Conservation (phyloP, 352 stramenopile genomes). For the Phytopythium chamaehyphon region DNA sequence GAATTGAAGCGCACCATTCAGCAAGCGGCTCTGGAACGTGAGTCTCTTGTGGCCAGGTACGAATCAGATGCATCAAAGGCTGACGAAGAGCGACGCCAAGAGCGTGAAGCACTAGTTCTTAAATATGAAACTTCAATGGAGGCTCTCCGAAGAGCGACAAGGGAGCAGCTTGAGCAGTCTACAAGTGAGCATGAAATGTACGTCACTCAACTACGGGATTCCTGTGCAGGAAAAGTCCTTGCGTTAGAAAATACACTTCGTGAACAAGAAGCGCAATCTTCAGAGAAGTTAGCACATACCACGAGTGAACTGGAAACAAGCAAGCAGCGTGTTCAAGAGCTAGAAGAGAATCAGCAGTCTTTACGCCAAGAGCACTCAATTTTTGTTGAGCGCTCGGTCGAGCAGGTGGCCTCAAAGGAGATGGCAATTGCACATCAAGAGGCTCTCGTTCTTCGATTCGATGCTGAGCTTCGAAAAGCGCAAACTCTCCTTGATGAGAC, state of each 20-base stretch:
- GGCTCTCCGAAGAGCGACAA: conserved; percentile 22
- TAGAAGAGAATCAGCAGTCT: conserved; percentile 20
- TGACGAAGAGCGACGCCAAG: conserved; percentile 16
- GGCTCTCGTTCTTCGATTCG: conserved; percentile 17
- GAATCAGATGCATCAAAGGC: conserved; percentile 14
- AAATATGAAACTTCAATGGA: conserved; percentile 52
- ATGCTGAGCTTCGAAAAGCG: conserved; percentile 14
- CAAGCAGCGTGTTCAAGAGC: conserved; percentile 11
- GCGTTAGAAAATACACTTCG: conserved; percentile 39
- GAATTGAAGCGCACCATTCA: conserved; percentile 14
- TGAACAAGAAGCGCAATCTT: conserved; percentile 30
- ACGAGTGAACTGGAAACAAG: conserved; percentile 16
- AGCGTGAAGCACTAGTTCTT: conserved; percentile 22
- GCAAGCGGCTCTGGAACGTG: conserved; percentile 9
- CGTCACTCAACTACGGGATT: conserved; percentile 37
- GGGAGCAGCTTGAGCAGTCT: conserved; percentile 29
- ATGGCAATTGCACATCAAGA: conserved; percentile 39
- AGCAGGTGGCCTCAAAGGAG: conserved; percentile 28
- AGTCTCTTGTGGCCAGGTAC: conserved; percentile 23
- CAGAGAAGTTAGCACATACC: conserved; percentile 18
- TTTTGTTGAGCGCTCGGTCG: conserved; percentile 13
- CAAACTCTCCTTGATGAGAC: conserved; percentile 19
- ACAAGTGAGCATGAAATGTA: conserved; percentile 23
- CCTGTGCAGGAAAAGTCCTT: conserved; percentile 32
- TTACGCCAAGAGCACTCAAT: conserved; percentile 10